phyloP scores from a whole-genome alignment of 73 alveolate genomes.

The Paraurostyla sp. region DNA sequence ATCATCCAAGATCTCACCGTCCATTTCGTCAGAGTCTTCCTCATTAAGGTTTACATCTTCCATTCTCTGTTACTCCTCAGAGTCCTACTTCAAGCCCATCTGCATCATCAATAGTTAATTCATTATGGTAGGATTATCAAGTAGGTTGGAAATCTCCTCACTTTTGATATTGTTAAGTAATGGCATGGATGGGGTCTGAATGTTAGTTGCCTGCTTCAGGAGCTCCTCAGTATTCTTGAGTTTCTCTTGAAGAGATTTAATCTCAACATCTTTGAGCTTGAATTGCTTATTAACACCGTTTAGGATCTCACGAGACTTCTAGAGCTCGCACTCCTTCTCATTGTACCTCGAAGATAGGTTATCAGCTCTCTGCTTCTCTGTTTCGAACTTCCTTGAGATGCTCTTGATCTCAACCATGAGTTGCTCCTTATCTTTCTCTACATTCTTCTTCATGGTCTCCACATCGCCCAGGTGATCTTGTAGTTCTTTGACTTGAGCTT shows the following conservation, averaged over 20 bases:
- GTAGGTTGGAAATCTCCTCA: neutral
- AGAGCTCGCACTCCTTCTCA: neutral
- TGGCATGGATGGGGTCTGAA: neutral
- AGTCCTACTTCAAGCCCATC: neutral
- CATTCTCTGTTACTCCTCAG: neutral
- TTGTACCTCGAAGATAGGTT: neutral
- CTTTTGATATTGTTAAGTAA: neutral
- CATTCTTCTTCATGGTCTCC: neutral
- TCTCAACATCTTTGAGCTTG: neutral
- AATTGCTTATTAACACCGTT: conserved; percentile 21
- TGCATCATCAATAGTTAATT: neutral
- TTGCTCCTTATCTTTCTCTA: neutral
- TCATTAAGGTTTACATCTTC: neutral
- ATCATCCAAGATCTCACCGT: conserved; percentile 50
- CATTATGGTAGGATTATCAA: neutral
- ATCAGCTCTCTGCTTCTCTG: conserved; percentile 16
- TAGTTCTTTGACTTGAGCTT: conserved; percentile 8
- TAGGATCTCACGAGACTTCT: conserved; percentile 1
- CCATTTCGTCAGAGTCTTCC: conserved; percentile 2
- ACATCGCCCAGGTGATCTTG: neutral
- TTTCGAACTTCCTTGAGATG: neutral
- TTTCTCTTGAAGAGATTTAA: neutral
- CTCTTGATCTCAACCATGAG: neutral
- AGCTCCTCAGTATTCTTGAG: neutral
- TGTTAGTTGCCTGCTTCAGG: conserved; percentile 1